Base-by-base conservation (phyloP, 75 land plant species). In the Larix kaempferi region DNA sequence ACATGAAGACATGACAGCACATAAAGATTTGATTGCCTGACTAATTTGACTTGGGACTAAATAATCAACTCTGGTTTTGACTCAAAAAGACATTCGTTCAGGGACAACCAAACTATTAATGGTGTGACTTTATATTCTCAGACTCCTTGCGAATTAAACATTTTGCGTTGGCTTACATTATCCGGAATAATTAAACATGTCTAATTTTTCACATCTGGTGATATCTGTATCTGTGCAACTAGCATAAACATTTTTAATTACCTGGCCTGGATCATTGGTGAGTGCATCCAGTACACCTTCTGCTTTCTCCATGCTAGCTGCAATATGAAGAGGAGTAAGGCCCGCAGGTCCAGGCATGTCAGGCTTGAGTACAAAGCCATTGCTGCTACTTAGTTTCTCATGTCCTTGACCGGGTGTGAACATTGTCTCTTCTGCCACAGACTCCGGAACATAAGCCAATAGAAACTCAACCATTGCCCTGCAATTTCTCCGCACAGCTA, bases 301-400 rank as follows among this genome's bases (percentile, higher is more conserved):
- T 13, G 86, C 85, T 72, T 80, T 89, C 78, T 56, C 83, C 78
- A 74, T 87, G 79, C 93, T 77, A 21, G 99, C 99, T 58, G 97
- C 99, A 74, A 96, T 79, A 59, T 96, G 99, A 73, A 96, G 89
- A 23, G 99, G 97, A 58, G 99, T 96, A 59, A 94, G 74, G 57
- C 91, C 93, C 14, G 78, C 87, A 73, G 89, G 93, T 17, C 93
- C 95, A 75, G 73, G 26, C 56, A 80, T 79, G 80, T 91, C 90
- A 69, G 99, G 97, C 41, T 84, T 86, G 78, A 96, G 88, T 54
- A 96, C 57, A 21, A 52, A 79, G 35, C 77, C 57, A 15, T 59
- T 74, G 29, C 16, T n/a, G n/a, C 26, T 77, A 27, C 37, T 27
- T 35, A 52, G 54, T 6, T 59, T 59, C 17, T n/a, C 33, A 56